These are phyloP conservation scores for Sisymbrium irio DNA, from an alignment of 345 rosid species.

Conservation along the genomic window DNA sequence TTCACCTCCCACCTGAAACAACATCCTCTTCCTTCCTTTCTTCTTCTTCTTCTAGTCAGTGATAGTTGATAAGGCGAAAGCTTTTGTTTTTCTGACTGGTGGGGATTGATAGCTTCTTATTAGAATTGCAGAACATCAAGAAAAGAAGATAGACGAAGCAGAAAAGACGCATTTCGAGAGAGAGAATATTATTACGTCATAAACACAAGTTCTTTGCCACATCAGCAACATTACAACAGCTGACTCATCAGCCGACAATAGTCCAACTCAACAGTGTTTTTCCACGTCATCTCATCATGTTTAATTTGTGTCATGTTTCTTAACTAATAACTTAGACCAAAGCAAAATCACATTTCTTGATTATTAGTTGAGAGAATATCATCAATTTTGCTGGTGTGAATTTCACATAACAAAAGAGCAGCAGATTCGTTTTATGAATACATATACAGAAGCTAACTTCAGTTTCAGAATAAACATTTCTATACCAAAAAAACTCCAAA, in stretches of 20 bases:
- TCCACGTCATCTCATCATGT: constrained; percentile 18
- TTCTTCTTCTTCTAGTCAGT: not conserved
- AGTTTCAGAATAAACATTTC: not conserved
- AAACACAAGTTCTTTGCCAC: not conserved
- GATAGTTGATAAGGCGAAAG: constrained; percentile 6
- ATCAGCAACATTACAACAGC: not conserved
- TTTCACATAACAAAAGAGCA: constrained; percentile 4
- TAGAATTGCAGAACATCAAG: constrained; percentile 31
- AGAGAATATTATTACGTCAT: constrained; percentile 4
- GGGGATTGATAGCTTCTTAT: constrained; percentile 17
- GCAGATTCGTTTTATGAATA: not conserved
- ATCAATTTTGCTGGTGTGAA: not conserved
- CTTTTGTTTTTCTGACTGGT: not conserved
- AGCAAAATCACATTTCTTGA: not conserved
- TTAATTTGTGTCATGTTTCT: not conserved
- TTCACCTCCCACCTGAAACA: constrained; percentile 99
- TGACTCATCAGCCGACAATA: constrained; percentile 26
- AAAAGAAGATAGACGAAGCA: constrained; percentile 17
- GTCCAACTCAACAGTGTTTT: constrained; percentile 6
- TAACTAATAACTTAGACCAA: not conserved
- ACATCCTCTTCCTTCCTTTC: constrained; percentile 47
- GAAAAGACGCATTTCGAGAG: constrained; percentile 30
- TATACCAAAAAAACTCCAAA: not conserved
- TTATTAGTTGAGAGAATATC: not conserved
- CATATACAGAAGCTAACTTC: not conserved